Percentiles rank a stretch among this genome's conserved stretches.
Evolutionary conservation across 2,329 filamentous ascomycete genomes (phyloP).

Genomic region (Aspergillus udagawae): DNA sequence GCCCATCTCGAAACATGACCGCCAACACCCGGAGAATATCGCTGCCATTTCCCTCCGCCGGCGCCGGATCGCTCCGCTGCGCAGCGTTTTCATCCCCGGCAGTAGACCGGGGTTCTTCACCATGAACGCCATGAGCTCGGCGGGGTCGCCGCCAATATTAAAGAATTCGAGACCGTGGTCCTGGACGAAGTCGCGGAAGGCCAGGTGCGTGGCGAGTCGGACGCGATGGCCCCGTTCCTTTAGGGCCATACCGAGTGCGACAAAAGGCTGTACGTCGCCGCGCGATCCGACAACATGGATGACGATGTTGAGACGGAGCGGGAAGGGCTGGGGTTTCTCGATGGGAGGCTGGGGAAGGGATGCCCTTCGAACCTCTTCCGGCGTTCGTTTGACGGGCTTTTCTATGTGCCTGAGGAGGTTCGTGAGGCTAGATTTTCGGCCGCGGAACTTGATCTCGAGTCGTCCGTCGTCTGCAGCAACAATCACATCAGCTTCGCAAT

Average conservation of each 20-base stretch:
- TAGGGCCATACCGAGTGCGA: slow-evolving; percentile 64
- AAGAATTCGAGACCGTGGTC: slow-evolving; percentile 73
- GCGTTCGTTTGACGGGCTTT: slow-evolving; percentile 1
- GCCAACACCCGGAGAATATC: slow-evolving; percentile 82
- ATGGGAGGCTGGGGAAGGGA: not conserved
- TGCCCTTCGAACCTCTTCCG: slow-evolving; percentile 1
- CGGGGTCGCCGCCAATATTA: slow-evolving; percentile 70
- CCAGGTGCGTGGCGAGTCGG: slow-evolving; percentile 67
- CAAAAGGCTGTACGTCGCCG: slow-evolving; percentile 72
- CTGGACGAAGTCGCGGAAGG: slow-evolving; percentile 65
- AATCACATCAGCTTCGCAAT: not conserved
- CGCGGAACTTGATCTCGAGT: slow-evolving; percentile 74
- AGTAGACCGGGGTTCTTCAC: slow-evolving; percentile 83
- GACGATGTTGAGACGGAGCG: slow-evolving; percentile 54
- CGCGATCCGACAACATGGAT: slow-evolving; percentile 72
- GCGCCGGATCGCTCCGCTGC: slow-evolving; percentile 71
- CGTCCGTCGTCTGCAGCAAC: slow-evolving; percentile 62
- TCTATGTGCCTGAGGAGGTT: slow-evolving; percentile 57
- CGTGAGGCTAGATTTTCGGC: slow-evolving; percentile 62
- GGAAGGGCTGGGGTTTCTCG: slow-evolving; percentile 4
- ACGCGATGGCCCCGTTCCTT: slow-evolving; percentile 68
- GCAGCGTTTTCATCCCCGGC: slow-evolving; percentile 73
- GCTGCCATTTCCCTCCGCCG: slow-evolving; percentile 70
- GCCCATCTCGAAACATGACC: slow-evolving; percentile 75
- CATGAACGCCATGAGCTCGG: slow-evolving; percentile 83